Evolutionary conservation across 1,139 yeast genomes (phyloP).

Genomic region (Yamadazyma spencermartinsiae): DNA sequence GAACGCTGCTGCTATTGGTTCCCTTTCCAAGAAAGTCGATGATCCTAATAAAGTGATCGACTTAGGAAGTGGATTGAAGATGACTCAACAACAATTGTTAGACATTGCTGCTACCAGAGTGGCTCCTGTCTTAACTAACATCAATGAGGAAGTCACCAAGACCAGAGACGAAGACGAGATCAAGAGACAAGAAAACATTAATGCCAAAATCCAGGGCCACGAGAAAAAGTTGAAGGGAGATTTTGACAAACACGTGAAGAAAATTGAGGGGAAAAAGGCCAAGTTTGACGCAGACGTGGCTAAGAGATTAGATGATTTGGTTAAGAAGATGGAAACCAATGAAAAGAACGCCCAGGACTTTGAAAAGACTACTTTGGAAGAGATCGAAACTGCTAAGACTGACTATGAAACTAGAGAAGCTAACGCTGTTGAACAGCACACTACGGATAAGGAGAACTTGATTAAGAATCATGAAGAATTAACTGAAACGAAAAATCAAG

Average conservation of each 20-base stretch:
- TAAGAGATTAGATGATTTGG: constrained; percentile 33
- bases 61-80: constrained; percentile 54
- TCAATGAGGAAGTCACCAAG: constrained; percentile 51
- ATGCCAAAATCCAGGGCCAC: constrained; percentile 40
- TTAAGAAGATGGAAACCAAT: constrained; percentile 28
- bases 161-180: constrained; percentile 49
- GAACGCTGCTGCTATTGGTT: constrained; percentile 48
- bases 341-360: constrained; percentile 36
- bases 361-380: constrained; percentile 38
- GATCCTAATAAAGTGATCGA: constrained; percentile 53
- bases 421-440: constrained; percentile 50
- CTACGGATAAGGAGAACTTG: constrained; percentile 44
- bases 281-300: constrained; percentile 44
- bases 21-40: constrained; percentile 45
- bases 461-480: constrained; percentile 47
- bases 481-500: constrained; percentile 49
- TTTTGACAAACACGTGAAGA: constrained; percentile 41
- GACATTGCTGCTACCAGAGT: constrained; percentile 59
- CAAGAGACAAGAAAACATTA: constrained; percentile 42
- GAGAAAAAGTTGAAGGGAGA: constrained; percentile 44
- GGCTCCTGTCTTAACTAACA: constrained; percentile 53
- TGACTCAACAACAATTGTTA: constrained; percentile 56
- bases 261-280: constrained; percentile 41
- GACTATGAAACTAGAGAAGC: constrained; percentile 50
- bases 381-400: constrained; percentile 46